Evolutionary conservation across 441 rosid genomes (phyloP), one percentile per base, ranked within the genome.

Genomic region (Arabidopsis lyrata): DNA sequence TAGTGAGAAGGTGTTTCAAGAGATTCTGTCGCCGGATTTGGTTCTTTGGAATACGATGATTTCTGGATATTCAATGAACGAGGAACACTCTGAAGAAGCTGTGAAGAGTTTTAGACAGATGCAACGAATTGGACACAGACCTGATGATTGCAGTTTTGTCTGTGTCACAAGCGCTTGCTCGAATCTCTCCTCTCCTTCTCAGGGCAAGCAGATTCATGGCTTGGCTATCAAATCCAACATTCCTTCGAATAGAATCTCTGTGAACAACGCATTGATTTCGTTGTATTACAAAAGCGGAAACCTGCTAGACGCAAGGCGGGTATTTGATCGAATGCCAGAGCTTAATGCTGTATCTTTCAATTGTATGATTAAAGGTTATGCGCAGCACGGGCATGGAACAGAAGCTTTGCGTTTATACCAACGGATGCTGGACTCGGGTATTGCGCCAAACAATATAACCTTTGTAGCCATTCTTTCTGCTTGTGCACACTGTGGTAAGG

Each of bases 41-140:
- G 90, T 90, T 81, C 82, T 90, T 31, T 94, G 97, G 98, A 94
- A 94, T 76, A 90, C 96, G 0, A 85, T 91, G 92, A 88, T 94
- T 77, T 87, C 84, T 5, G 97, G 96, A 52, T 91, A 90, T 71
- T 88, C 96, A 0, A 80, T 81, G 77, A 79, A 83, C 27, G 88
- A 88, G 71, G 90, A 84, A 39, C 80, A 86, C 47, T 85, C 86
- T 8, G 90, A 84, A 65, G 87, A 84, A 78, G 96, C 96, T 82
- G 83, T 93, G 39, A 74, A 67, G 63, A 82, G 86, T 81, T 91
- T 93, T 32, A 77, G 72, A 63, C 69, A 78, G 73, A 80, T 91
- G 92, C 93, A 80, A 39, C 78, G 81, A 27, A 45, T 71, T 20
- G 97, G 96, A 73, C 83, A 82, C 52, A 62, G 67, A 63, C 97